Base-by-base conservation (phyloP, 176 grass and related monocot genomes). In the Eragrostis nindensis region DNA sequence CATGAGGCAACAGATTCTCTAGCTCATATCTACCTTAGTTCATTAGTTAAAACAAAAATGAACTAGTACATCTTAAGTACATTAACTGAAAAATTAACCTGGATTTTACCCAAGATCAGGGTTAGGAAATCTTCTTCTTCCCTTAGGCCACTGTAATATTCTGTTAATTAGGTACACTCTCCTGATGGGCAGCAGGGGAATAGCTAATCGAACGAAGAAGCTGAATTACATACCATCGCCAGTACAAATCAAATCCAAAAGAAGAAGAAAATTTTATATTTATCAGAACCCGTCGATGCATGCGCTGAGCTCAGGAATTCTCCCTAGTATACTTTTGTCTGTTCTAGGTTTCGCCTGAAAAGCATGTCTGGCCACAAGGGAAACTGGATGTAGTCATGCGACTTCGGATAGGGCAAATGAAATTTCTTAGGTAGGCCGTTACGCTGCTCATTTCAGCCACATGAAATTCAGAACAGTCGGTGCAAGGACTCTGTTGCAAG, bases 391-490 rank as follows among this genome's bases (percentile, higher is more conserved):
- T 44, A n/a, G 13, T 59, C 21, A 26, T 59, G 52, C 52, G 7
- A 39, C 71, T 66, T 38, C 11, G 17, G 38, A 54, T 22, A 62
- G 0, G 22, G 16, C 4, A 43, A 53, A 66, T 8, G 41, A 32
- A 12, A 45, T 8, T 24, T 44, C 13, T 21, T 48, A 26, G 17
- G 21, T 45, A 36, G 70, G 66, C 24, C 56, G 66, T 71, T 71
- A 38, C 18, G 72, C 56, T 66, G 86, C 86, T 66, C 86, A 73
- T 26, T 25, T 82, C 86, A 49, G 66, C 14, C 55, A 65, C 73
- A 69, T 36, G 32, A 26, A 87, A 70, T 36, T 82, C 65, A 53
- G 30, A 64, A 77, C 36, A 46, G 85, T 83, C 66, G 57, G 73
- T 87, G 79, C 66, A 72, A 40, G 27, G 8, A 73, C 36, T 75